These are phyloP conservation scores for Leccinum subgranulosum DNA, from an alignment of 768 basidiomycete genomes.

Conservation along the genomic window DNA sequence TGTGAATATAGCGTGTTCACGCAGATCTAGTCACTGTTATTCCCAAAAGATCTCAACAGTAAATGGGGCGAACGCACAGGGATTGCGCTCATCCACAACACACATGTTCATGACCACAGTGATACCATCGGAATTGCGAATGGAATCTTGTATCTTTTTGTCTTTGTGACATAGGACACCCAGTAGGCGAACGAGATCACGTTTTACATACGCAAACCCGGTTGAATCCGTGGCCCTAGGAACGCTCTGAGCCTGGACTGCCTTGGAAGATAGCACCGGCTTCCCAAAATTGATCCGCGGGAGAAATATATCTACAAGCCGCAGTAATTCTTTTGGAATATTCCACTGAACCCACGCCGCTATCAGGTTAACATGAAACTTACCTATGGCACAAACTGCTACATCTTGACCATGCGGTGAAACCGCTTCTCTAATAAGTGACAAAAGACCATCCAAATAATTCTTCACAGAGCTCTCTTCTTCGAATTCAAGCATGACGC, in stretches of 20 bases:
- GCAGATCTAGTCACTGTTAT: constrained; percentile 50
- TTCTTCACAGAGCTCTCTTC: constrained; percentile 28
- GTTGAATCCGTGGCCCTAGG: constrained; percentile 37
- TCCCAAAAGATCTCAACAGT: neutral
- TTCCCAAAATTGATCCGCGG: constrained; percentile 83
- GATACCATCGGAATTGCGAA: constrained; percentile 70
- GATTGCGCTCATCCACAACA: constrained; percentile 87
- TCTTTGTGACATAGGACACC: constrained; percentile 69
- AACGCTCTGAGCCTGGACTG: constrained; percentile 7
- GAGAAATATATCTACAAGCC: constrained; percentile 73
- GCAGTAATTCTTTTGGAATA: constrained; percentile 66
- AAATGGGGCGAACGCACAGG: constrained; percentile 58
- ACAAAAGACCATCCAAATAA: constrained; percentile 25
- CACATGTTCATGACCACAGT: constrained; percentile 84
- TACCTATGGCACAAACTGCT: constrained; percentile 59
- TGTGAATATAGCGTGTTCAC: constrained; percentile 89
- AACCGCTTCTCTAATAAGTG: constrained; percentile 43
- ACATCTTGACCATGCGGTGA: constrained; percentile 42
- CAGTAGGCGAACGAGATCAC: constrained; percentile 86
- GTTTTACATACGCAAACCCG: constrained; percentile 83
- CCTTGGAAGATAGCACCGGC: constrained; percentile 35
- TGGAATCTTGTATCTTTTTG: constrained; percentile 68
- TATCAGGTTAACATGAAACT: constrained; percentile 14
- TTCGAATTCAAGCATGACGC: constrained; percentile 47
- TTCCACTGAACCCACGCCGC: neutral